Evolutionary conservation across 768 basidiomycete genomes (phyloP).

Genomic region (Pulveroboletus sp.): DNA sequence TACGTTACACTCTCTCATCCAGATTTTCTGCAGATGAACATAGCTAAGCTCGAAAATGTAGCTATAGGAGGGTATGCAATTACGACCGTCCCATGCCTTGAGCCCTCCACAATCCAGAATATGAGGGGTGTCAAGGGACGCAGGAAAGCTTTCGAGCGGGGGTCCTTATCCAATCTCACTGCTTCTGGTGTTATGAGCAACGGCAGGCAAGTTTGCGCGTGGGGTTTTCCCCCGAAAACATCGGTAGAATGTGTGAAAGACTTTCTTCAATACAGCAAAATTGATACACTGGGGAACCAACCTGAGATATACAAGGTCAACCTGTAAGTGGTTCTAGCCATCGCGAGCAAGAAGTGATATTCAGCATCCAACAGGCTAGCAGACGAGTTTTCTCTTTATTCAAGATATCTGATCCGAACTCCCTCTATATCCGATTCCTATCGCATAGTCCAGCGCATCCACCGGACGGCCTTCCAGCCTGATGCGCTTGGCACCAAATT

Average conservation of each 20-base stretch:
- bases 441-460: conserved; percentile 56
- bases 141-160: conserved; percentile 35
- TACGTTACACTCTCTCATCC: conserved; percentile 51
- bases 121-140: conserved; percentile 41
- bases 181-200: conserved; percentile 50
- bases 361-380: conserved; percentile 30
- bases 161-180: conserved; percentile 38
- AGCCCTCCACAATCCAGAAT: conserved; percentile 23
- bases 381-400: conserved; percentile 40
- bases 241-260: conserved; percentile 33
- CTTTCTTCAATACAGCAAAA: conserved; percentile 41
- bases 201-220: conserved; percentile 54
- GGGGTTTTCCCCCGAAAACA: conserved; percentile 56
- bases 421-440: conserved; percentile 62
- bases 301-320: conserved; percentile 49
- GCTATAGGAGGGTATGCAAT: conserved; percentile 45
- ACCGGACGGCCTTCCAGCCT: conserved; percentile 50
- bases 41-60: conserved; percentile 41
- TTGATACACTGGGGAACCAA: conserved; percentile 39
- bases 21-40: conserved; percentile 39
- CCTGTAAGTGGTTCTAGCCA: conserved; percentile 36
- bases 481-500: conserved; percentile 37
- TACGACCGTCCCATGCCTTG: conserved; percentile 30
- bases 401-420: conserved; percentile 55
- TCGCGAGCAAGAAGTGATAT: not conserved